These are phyloP conservation scores for Hyaloscypha bicolor DNA, from an alignment of 495 filamentous ascomycete genomes.

Conservation along the genomic window DNA sequence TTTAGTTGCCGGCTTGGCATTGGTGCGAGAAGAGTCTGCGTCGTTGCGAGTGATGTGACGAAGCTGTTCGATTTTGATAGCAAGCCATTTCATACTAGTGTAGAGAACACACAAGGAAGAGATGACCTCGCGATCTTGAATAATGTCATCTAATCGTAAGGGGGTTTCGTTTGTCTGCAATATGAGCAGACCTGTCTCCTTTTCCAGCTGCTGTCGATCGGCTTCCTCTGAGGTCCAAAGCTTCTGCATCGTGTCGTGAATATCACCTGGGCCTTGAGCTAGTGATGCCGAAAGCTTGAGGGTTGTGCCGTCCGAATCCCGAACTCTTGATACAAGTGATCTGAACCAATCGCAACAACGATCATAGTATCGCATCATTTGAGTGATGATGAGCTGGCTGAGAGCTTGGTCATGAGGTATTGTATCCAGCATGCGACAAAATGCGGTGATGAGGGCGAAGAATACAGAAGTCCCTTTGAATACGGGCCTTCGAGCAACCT, in stretches of 20 bases:
- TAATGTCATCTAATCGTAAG: conserved; percentile 76
- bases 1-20: conserved; percentile 53
- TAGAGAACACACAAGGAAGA: conserved; percentile 83
- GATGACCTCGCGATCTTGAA: conserved; percentile 85
- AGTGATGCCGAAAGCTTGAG: conserved; percentile 74
- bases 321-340: conserved; percentile 60
- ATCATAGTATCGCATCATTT: conserved; percentile 89
- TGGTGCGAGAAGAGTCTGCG: conserved; percentile 51
- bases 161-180: conserved; percentile 61
- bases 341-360: conserved; percentile 91
- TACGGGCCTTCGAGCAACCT: conserved; percentile 76
- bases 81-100: conserved; percentile 98
- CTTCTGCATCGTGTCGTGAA: conserved; percentile 64
- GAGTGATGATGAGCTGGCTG: conserved; percentile 82
- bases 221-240: conserved; percentile 57
- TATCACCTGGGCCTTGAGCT: conserved; percentile 64
- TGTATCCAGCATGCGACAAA: conserved; percentile 92
- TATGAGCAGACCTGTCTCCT: conserved; percentile 72
- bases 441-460: conserved; percentile 81
- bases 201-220: conserved; percentile 49
- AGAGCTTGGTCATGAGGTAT: conserved; percentile 98
- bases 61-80: conserved; percentile 72
- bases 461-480: conserved; percentile 93
- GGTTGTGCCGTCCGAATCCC: conserved; percentile 62
- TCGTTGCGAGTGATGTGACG: conserved; percentile 68